Conservation (phyloP, 2,329 filamentous ascomycete species). For the Aspergillus clavatus region DNA sequence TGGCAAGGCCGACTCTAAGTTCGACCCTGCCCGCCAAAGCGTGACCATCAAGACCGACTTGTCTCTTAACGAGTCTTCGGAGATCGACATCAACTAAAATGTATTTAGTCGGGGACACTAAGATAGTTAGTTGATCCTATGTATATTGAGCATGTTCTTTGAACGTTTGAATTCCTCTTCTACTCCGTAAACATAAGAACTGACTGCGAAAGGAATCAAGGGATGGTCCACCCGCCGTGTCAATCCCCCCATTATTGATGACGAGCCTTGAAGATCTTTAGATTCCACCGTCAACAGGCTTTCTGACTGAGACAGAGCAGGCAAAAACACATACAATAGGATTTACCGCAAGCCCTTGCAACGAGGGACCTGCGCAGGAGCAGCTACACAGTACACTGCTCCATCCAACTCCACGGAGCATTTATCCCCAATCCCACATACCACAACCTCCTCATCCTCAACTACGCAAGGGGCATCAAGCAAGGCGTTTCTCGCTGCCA, state of each 20-base stretch:
- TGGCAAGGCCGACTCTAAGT: constrained; percentile 5
- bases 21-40: constrained; percentile 16
- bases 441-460: not conserved
- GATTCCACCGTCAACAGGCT: too few species aligned
- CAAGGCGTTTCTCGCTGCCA: too few species aligned
- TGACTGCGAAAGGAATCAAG: not conserved
- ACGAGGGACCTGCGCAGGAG: too few species aligned
- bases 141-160: too few species aligned
- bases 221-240: not conserved
- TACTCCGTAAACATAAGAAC: too few species aligned
- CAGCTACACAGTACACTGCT: not conserved
- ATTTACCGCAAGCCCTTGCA: too few species aligned
- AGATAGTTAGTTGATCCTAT: not conserved
- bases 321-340: not conserved
- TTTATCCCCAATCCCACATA: not conserved
- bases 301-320: not conserved
- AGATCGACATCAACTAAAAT: constrained; percentile 13
- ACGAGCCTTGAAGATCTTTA: too few species aligned
- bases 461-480: not conserved
- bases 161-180: too few species aligned
- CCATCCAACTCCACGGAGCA: not conserved
- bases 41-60: constrained; percentile 21
- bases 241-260: too few species aligned
- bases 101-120: not conserved
- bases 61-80: constrained; percentile 10